Evolutionary conservation across 805 yeast genomes (phyloP).

Genomic region (Kodamaea hsintzibuensis): DNA sequence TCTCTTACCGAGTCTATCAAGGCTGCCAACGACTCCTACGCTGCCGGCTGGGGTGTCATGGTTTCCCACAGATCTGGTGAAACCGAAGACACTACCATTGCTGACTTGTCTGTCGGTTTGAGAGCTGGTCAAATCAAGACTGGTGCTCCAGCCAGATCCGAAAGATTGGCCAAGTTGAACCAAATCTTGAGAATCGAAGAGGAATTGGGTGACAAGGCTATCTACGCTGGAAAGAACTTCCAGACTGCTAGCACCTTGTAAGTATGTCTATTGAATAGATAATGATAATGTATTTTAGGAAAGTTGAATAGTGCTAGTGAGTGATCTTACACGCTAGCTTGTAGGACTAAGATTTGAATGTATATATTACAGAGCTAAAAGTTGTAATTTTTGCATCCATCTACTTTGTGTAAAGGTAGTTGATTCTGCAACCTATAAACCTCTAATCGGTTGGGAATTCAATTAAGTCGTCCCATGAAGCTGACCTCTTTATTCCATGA

Average conservation of each 20-base stretch:
- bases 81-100: slow-evolving; percentile 98
- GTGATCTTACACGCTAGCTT: too few species aligned
- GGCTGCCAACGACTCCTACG: slow-evolving; percentile 94
- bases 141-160: slow-evolving; percentile 99
- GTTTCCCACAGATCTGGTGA: slow-evolving; percentile 99
- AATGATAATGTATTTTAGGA: slow-evolving; percentile 4
- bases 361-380: too few species aligned
- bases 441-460: too few species aligned
- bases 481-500: too few species aligned
- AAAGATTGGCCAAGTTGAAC: slow-evolving; percentile 98
- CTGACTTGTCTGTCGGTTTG: slow-evolving; percentile 96
- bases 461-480: too few species aligned
- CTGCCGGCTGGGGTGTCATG: slow-evolving; percentile 99
- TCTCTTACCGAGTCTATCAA: slow-evolving; percentile 92
- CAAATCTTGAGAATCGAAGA: slow-evolving; percentile 98
- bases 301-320: too few species aligned
- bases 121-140: slow-evolving; percentile 99
- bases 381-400: too few species aligned
- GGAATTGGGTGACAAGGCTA: slow-evolving; percentile 96
- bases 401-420: too few species aligned
- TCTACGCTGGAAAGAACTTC: slow-evolving; percentile 93
- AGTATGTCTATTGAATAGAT: slow-evolving; percentile 16
- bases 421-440: too few species aligned
- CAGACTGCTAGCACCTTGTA: slow-evolving; percentile 51
- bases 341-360: too few species aligned